Conservation (phyloP, 148 eudicot genomes). For the Heliamphora exappendiculata region DNA sequence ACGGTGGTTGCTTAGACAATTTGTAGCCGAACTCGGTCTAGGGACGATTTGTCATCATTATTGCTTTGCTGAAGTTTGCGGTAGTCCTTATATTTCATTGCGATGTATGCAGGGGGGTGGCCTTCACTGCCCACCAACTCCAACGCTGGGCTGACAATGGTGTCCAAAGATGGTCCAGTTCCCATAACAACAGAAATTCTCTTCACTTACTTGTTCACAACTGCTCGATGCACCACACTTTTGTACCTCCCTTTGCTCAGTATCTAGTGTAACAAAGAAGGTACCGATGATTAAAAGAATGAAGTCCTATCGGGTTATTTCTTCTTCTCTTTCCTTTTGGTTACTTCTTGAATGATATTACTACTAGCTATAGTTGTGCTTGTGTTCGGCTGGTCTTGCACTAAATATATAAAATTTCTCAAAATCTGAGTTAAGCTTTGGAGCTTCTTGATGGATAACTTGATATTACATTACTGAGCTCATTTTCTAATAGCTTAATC, state of each 20-base stretch:
- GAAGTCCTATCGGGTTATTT: too few relatives aligned
- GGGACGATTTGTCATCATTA: slow-evolving; percentile 1
- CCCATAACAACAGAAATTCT: slow-evolving; percentile 9
- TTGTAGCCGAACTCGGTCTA: slow-evolving; percentile 10
- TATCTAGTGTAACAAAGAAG: neutral
- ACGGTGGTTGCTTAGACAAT: neutral
- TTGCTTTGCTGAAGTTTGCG: slow-evolving; percentile 12
- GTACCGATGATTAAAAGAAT: neutral
- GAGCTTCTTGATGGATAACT: too few relatives aligned
- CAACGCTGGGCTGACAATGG: slow-evolving; percentile 15
- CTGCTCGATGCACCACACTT: slow-evolving; percentile 12
- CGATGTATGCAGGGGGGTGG: neutral
- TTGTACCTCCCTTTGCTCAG: slow-evolving; percentile 23
- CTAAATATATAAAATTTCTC: too few relatives aligned
- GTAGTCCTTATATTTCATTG: slow-evolving; percentile 8
- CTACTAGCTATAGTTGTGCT: too few relatives aligned
- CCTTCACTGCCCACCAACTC: neutral
- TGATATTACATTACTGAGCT: too few relatives aligned
- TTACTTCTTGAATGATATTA: too few relatives aligned
- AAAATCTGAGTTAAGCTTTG: too few relatives aligned
- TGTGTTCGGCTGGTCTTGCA: too few relatives aligned
- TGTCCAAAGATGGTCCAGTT: slow-evolving; percentile 15
- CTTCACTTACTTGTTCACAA: slow-evolving; percentile 9
- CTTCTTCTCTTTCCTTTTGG: too few relatives aligned
- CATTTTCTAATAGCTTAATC: too few relatives aligned